These are phyloP conservation scores for Capsicum pubescens DNA, from an alignment of 257 asterid genomes.

Conservation along the genomic window DNA sequence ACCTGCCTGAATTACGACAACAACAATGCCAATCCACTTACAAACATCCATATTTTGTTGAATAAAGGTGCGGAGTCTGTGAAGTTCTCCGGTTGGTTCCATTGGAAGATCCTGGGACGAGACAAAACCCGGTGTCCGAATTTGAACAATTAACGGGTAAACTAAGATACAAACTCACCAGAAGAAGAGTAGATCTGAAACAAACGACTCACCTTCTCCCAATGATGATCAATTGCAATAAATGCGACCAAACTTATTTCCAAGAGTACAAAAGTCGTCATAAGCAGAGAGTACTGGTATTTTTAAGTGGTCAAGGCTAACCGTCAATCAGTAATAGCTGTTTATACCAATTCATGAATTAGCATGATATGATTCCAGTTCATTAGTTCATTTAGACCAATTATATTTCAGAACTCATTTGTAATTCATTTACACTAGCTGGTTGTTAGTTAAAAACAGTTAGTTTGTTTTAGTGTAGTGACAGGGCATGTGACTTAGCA, in stretches of 20 bases:
- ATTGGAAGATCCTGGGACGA: conserved; percentile 70
- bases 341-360: not conserved
- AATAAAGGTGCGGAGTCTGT: conserved; percentile 54
- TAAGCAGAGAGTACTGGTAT: conserved; percentile 62
- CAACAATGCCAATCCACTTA: conserved; percentile 68
- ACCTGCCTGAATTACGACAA: conserved; percentile 74
- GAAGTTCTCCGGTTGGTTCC: conserved; percentile 90
- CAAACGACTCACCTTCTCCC: conserved; percentile 69
- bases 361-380: not conserved
- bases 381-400: too few relatives aligned
- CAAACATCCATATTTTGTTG: conserved; percentile 65
- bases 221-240: conserved; percentile 69
- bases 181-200: conserved; percentile 9
- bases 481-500: too few relatives aligned
- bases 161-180: conserved; percentile 1
- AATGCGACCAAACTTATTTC: conserved; percentile 72
- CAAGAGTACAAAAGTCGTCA: conserved; percentile 56
- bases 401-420: too few relatives aligned
- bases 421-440: too few relatives aligned
- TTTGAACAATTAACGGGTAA: not conserved
- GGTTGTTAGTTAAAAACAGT: too few relatives aligned
- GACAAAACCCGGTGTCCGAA: conserved; percentile 30
- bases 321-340: conserved; percentile 5
- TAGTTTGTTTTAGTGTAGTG: too few relatives aligned
- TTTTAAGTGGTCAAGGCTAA: conserved; percentile 53